Conservation (phyloP, 176 grass and related monocot genomes). For the Phragmites australis region DNA sequence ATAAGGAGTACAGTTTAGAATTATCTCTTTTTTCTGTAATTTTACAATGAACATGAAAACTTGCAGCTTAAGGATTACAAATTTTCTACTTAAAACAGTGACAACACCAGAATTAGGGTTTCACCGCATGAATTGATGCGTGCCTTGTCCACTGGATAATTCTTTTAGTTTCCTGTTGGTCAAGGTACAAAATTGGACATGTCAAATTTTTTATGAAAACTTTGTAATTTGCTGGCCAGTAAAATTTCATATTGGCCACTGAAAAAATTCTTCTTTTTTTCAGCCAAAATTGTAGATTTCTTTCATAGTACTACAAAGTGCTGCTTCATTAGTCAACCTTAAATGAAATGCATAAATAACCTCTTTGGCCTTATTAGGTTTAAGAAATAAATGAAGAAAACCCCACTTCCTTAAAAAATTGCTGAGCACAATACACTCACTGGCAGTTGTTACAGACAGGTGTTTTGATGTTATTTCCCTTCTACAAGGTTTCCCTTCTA, state of each 20-base stretch:
- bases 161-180: not conserved
- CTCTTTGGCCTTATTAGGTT: not conserved
- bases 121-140: not conserved
- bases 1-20: not conserved
- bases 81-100: not conserved
- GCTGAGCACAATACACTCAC: not conserved
- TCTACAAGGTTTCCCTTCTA: not conserved
- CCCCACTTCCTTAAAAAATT: not conserved
- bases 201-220: not conserved
- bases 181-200: not conserved
- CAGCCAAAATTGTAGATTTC: not conserved
- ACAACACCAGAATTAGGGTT: conserved; percentile 15
- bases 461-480: not conserved
- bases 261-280: not conserved
- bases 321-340: not conserved
- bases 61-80: not conserved
- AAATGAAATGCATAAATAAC: not conserved
- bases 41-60: not conserved
- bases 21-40: not conserved
- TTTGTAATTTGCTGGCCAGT: not conserved
- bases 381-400: not conserved
- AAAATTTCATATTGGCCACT: not conserved
- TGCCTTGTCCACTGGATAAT: not conserved
- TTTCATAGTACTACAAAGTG: not conserved
- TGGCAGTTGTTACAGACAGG: not conserved